These are phyloP conservation scores for Aspergillus alliaceus DNA, from an alignment of 2,329 filamentous ascomycete species.

Conservation along the genomic window DNA sequence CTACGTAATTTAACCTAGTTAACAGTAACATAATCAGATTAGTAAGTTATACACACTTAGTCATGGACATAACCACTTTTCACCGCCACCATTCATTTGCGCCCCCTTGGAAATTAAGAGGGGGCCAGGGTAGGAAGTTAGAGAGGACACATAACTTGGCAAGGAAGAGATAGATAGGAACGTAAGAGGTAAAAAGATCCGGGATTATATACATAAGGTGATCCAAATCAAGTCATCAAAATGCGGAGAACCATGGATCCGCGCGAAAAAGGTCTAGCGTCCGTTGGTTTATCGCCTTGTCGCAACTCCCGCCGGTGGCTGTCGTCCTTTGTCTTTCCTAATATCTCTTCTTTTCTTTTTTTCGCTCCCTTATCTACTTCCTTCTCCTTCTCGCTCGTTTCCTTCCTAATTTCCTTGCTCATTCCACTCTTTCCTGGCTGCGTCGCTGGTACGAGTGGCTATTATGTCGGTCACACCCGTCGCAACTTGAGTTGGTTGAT, in stretches of 20 bases:
- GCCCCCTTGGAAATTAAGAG: too few relatives aligned
- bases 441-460: conserved; percentile 26
- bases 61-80: too few relatives aligned
- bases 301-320: background rate
- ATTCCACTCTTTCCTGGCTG: conserved; percentile 11
- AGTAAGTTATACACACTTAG: too few relatives aligned
- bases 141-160: too few relatives aligned
- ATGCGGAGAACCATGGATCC: background rate
- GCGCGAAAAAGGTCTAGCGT: background rate
- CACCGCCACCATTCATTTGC: too few relatives aligned
- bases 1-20: too few relatives aligned
- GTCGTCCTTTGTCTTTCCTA: background rate
- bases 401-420: conserved; percentile 2
- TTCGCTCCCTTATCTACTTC: background rate
- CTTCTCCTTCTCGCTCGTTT: conserved; percentile 9
- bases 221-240: too few relatives aligned
- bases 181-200: background rate
- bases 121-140: too few relatives aligned
- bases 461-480: conserved; percentile 25
- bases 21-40: too few relatives aligned
- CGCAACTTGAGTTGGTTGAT: conserved; percentile 13
- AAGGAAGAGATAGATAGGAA: background rate
- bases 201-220: too few relatives aligned
- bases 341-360: background rate
- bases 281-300: conserved; percentile 3